A percentile compares a stretch with the other conserved stretches of the same genome.
phyloP scores from a whole-genome alignment of 108 stramenopile species.

The Chaetoceros muelleri region DNA sequence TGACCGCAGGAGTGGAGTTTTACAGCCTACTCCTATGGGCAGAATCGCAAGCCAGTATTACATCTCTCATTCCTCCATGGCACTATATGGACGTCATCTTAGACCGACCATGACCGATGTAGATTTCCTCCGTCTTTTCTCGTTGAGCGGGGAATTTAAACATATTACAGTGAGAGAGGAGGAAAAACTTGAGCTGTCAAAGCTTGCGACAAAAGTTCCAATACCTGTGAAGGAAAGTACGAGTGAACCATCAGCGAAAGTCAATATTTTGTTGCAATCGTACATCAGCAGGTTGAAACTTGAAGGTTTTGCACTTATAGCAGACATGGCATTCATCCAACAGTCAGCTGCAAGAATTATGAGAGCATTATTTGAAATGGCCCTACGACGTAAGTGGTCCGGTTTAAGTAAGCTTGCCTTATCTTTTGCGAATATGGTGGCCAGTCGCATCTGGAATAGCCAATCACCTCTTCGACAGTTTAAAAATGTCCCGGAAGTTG shows the following conservation, averaged over 20 bases:
- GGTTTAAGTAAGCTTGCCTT: slow-evolving; percentile 83
- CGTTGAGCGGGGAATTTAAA: slow-evolving; percentile 92
- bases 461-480: slow-evolving; percentile 97
- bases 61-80: slow-evolving; percentile 94
- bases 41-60: slow-evolving; percentile 97
- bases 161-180: slow-evolving; percentile 96
- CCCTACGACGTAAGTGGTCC: slow-evolving; percentile 91
- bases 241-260: slow-evolving; percentile 89
- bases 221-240: slow-evolving; percentile 96
- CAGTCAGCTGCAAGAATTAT: slow-evolving; percentile 95
- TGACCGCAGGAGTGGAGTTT: slow-evolving; percentile 84
- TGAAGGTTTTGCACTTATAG: slow-evolving; percentile 96
- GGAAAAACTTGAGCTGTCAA: slow-evolving; percentile 94
- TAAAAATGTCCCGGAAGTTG: slow-evolving; percentile 82
- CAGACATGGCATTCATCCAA: slow-evolving; percentile 98
- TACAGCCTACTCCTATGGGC: slow-evolving; percentile 92
- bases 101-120: slow-evolving; percentile 96
- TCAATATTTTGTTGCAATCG: slow-evolving; percentile 97
- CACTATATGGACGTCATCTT: slow-evolving; percentile 90
- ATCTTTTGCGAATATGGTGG: slow-evolving; percentile 92
- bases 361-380: slow-evolving; percentile 95
- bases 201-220: slow-evolving; percentile 92
- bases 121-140: slow-evolving; percentile 93
- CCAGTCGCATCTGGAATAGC: slow-evolving; percentile 88
- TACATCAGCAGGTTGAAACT: slow-evolving; percentile 95